These are phyloP conservation scores for Alternaria gansuensis DNA, from an alignment of 2,329 filamentous ascomycete genomes.

Conservation along the genomic window DNA sequence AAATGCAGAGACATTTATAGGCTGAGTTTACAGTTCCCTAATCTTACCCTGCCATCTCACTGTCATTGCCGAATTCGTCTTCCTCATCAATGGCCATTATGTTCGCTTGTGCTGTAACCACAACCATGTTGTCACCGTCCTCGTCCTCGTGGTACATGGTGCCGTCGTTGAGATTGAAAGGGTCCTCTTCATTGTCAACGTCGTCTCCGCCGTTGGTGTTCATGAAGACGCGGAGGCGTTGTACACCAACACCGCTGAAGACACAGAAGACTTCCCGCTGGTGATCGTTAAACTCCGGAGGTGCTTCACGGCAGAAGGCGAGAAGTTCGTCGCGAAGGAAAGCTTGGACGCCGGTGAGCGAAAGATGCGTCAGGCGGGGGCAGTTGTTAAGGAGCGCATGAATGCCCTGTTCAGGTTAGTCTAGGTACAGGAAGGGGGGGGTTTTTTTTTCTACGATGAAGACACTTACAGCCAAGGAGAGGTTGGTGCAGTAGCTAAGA, in stretches of 20 bases:
- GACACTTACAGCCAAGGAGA: conserved; percentile 77
- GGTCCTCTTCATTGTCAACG: conserved; percentile 26
- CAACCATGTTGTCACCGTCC: conserved; percentile 47
- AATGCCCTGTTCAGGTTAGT: conserved; percentile 72
- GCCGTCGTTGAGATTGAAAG: conserved; percentile 37
- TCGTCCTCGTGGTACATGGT: conserved; percentile 47
- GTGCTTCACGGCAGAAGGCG: conserved; percentile 84
- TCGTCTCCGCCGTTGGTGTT: conserved; percentile 59
- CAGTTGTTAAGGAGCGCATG: conserved; percentile 88
- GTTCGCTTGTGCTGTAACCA: conserved; percentile 49
- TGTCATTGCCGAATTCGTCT: conserved; percentile 57
- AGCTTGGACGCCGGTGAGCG: conserved; percentile 89
- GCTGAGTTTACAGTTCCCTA: conserved; percentile 12
- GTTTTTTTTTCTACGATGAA: not conserved
- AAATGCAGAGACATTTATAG: not conserved
- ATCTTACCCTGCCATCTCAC: conserved; percentile 55
- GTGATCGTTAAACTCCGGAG: conserved; percentile 92
- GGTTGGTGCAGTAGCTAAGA: conserved; percentile 88
- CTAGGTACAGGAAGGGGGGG: not conserved
- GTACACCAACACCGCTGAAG: conserved; percentile 88
- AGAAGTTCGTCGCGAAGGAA: conserved; percentile 88
- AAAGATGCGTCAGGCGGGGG: conserved; percentile 90
- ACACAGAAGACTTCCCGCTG: conserved; percentile 97
- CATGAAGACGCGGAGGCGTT: conserved; percentile 78
- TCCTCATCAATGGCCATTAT: conserved; percentile 55